Conservation (phyloP, 2,329 filamentous ascomycete species). For the Colletotrichum eleusines region DNA sequence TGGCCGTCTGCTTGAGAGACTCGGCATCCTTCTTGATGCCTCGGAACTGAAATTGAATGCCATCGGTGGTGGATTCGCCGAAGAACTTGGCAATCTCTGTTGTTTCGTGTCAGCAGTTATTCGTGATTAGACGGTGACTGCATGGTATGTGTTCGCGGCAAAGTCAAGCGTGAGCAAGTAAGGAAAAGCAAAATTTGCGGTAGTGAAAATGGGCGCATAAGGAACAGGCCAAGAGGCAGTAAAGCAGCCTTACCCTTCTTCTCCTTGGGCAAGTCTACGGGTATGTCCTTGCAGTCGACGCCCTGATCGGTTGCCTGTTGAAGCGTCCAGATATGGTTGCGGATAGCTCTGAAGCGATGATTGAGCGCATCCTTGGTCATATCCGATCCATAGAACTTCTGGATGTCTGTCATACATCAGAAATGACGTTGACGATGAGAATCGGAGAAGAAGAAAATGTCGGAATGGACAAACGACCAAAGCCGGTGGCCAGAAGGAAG, state of each 20-base stretch:
- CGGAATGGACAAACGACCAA: background rate
- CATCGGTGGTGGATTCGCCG: constrained; percentile 68
- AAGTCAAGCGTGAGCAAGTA: too few relatives aligned
- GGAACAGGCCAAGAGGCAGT: constrained; percentile 1
- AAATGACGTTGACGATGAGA: constrained; percentile 16
- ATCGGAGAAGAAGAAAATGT: background rate
- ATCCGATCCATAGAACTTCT: constrained; percentile 62
- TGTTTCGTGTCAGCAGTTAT: background rate
- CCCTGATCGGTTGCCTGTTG: constrained; percentile 53
- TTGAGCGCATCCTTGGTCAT: constrained; percentile 60
- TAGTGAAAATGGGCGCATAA: background rate
- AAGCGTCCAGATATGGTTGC: constrained; percentile 54
- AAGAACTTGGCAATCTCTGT: constrained; percentile 71
- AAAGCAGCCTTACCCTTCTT: constrained; percentile 54
- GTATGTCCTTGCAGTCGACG: constrained; percentile 59
- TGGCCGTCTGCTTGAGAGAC: constrained; percentile 58
- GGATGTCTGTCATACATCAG: constrained; percentile 57
- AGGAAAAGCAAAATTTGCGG: too few relatives aligned
- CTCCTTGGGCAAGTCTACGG: constrained; percentile 51
- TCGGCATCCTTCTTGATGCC: constrained; percentile 66
- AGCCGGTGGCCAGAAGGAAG: background rate
- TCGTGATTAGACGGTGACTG: background rate
- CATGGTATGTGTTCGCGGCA: too few relatives aligned
- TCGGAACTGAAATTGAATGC: constrained; percentile 72
- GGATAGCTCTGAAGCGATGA: constrained; percentile 64